Base-by-base conservation (phyloP, 805 yeast species). In the Lipomyces yamanashiensis region DNA sequence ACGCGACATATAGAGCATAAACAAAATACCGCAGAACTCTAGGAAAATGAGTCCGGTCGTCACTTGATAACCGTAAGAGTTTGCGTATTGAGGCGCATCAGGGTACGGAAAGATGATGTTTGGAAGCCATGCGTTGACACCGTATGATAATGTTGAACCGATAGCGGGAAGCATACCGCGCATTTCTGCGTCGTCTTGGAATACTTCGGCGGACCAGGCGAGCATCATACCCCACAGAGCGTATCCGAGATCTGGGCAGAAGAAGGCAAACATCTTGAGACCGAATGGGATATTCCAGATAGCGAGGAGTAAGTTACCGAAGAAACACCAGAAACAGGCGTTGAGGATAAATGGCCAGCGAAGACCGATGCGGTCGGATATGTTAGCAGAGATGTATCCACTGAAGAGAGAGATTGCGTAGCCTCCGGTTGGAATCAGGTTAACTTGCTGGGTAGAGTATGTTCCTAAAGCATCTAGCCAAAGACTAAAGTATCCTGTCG, bases 251-350 rank as follows among this genome's bases (percentile, higher is more conserved):
- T 64, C 54, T 12, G 66, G 66, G 56, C 68, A 62, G 60, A 64
- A 62, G 50, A 62, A 64, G 1, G 68, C 66, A 58, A 62, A 62
- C 55, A 61, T 44, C 60, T 64, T 71, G 73, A 76, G 75, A 17
- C 78, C 81, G 62, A 71, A 71, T 1, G 81, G 78, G 58, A 78
- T 76, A 61, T 76, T 64, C 82, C 82, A 79, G n/a, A 78, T 80
- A 1, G 79, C 80, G 47, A 77, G 71, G n/a, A 79, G 76, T 8
- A 77, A 71, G 67, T 76, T 61, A 17, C 68, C 68, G 9, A 64
- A 37, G 67, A 64, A 64, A 36, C 61, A 55, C 65, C 61, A 61
- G 21, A 50, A 36, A 44, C 37, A 44, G 10, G 63, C 62, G 39
- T 56, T 66, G 19, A 70, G 63, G 23, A 74, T 73, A 19, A 73